A percentile compares a stretch with the other conserved stretches of the same genome.
Evolutionary conservation across 208 protist genomes (phyloP).

Genomic region (Leishmania lainsoni): DNA sequence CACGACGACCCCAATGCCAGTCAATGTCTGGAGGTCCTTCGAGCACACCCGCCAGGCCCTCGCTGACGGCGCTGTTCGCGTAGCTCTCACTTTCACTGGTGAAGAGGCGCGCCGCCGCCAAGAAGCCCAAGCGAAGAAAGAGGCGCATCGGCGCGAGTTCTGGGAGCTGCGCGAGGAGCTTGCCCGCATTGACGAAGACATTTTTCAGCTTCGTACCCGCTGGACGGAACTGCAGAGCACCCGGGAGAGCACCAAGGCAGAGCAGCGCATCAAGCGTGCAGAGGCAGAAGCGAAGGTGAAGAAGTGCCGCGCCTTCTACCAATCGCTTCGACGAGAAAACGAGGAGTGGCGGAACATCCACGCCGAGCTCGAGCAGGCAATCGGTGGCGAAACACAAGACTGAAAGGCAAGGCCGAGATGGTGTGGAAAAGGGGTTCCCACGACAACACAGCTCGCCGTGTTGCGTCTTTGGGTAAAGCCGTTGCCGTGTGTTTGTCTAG

Average conservation of each 20-base stretch:
- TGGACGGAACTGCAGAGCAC: slow-evolving; percentile 34
- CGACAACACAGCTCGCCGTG: background rate
- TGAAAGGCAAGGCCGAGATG: background rate
- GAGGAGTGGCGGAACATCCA: slow-evolving; percentile 59
- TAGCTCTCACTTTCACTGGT: slow-evolving; percentile 28
- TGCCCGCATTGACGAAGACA: slow-evolving; percentile 47
- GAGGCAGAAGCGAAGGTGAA: slow-evolving; percentile 49
- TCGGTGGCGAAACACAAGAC: background rate
- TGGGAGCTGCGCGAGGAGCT: slow-evolving; percentile 57
- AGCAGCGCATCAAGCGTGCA: slow-evolving; percentile 27
- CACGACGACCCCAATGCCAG: background rate
- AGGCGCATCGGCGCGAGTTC: slow-evolving; percentile 33
- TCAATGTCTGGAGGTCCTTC: slow-evolving; percentile 21
- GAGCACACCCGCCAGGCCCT: slow-evolving; percentile 9
- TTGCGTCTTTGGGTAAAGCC: background rate
- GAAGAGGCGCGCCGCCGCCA: slow-evolving; percentile 32
- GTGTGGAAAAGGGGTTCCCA: background rate
- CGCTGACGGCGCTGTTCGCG: slow-evolving; percentile 26
- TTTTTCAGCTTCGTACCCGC: slow-evolving; percentile 31
- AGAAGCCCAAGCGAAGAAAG: slow-evolving; percentile 13
- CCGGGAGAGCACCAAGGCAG: slow-evolving; percentile 14
- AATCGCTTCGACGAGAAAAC: slow-evolving; percentile 52
- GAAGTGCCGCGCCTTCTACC: slow-evolving; percentile 33
- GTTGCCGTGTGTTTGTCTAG: background rate
- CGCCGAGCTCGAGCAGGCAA: slow-evolving; percentile 42